Base-by-base conservation (phyloP, 805 yeast genomes). In the Kodamaea leandrae region DNA sequence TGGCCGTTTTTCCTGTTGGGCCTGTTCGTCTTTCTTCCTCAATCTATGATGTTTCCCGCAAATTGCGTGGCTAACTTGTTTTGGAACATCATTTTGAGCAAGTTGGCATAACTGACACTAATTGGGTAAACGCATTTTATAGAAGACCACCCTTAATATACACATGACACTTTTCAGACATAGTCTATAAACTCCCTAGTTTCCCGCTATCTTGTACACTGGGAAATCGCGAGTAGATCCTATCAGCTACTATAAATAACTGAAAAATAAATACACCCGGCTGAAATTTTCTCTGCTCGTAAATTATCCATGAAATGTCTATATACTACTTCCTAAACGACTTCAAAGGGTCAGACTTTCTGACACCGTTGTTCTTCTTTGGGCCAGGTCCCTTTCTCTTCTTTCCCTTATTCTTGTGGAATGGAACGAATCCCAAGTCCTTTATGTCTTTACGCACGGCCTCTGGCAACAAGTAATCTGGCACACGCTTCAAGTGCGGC, bases 391-490 rank as follows among this genome's bases (percentile, higher is more conserved):
- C 42, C 45, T 60, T 63, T 48, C 57, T 62, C 50, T 60, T 66
- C 42, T 61, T 69, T 41, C 67, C 68, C 51, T 63, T 76, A 55
- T 62, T 57, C 50, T 79, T 80, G 49, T 73, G 77, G 66, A 84
- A 84, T 13, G 95, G 91, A 28, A 84, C 82, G 53, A 84, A 85
- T 3, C 87, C 87, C 41, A 83, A 60, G 30, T 72, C 72, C 45
- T 76, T 76, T 24, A 72, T 67, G 25, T 68, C 66, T 26, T 68
- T 60, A 58, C 90, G 75, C 2, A 85, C 87, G 49, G 79, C 76
- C 52, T 81, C 86, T 5, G 98, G 98, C 47, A 93, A 68, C 51
- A 93, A 70, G 56, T 93, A 93, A 33, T 86, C 89, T 1, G 99
- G 99, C 21, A 93, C 91, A 60, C 95, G 78, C 60, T 87, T 90